A percentile compares a stretch with the other conserved stretches of the same genome.
phyloP scores from a whole-genome alignment of 2,329 filamentous ascomycete species.

The Xylaria digitata region DNA sequence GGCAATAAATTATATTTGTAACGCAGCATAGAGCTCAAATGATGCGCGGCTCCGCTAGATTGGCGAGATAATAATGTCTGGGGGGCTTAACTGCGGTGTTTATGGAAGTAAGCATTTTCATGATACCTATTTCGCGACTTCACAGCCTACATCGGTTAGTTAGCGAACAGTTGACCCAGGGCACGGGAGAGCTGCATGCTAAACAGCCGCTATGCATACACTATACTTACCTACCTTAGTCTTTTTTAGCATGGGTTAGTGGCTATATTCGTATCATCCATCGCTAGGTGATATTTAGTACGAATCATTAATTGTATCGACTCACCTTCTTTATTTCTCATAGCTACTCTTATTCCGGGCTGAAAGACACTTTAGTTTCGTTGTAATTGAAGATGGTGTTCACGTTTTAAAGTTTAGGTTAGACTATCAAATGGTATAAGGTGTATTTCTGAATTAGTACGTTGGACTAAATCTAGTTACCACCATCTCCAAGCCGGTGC shows the following conservation, averaged over 20 bases:
- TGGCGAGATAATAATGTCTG: neutral
- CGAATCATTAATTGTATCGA: neutral
- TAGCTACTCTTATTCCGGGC: neutral
- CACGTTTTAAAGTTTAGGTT: neutral
- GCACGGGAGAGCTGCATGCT: constrained; percentile 1
- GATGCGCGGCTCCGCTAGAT: constrained; percentile 3
- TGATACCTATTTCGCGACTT: neutral
- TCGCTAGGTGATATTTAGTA: neutral
- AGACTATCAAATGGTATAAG: neutral
- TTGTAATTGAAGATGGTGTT: neutral
- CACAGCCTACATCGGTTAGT: neutral
- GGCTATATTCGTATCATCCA: neutral
- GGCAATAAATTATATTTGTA: neutral
- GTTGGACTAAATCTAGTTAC: no score
- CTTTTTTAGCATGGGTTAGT: constrained; percentile 2
- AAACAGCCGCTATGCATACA: constrained; percentile 3
- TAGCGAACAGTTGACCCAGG: constrained; percentile 9
- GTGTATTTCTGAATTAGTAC: neutral
- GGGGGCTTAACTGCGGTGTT: neutral
- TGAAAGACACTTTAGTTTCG: neutral
- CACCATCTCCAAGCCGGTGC: neutral
- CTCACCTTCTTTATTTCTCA: neutral
- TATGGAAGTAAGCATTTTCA: neutral
- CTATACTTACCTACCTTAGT: no score
- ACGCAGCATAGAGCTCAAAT: neutral